Conservation (phyloP, 345 rosid genomes). For the Streptanthus diversifolius region DNA sequence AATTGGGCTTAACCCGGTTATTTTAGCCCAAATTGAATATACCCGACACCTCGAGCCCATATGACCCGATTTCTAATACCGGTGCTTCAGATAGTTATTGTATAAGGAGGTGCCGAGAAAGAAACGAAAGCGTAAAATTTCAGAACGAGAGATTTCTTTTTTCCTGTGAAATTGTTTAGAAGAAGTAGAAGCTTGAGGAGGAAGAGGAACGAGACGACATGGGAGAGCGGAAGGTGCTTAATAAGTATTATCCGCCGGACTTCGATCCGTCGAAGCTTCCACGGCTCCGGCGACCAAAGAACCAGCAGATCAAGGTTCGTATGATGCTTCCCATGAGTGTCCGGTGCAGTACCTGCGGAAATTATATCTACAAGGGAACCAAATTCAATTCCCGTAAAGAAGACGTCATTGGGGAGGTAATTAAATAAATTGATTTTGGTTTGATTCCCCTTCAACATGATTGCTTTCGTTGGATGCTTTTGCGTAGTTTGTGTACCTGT, state of each 20-base stretch:
- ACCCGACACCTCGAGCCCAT: background rate
- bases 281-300: conserved; percentile 66
- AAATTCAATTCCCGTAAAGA: conserved; percentile 93
- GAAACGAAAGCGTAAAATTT: background rate
- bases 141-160: background rate
- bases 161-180: background rate
- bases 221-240: conserved; percentile 95
- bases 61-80: background rate
- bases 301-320: conserved; percentile 86
- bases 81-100: background rate
- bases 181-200: conserved; percentile 14
- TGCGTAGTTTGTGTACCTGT: background rate
- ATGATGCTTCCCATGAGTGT: conserved; percentile 99
- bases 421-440: background rate
- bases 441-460: background rate
- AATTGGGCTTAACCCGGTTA: background rate
- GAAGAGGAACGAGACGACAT: conserved; percentile 35
- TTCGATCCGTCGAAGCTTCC: conserved; percentile 88
- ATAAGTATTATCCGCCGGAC: conserved; percentile 94
- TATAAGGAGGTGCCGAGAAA: background rate
- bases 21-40: background rate
- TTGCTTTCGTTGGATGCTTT: background rate
- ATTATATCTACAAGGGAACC: conserved; percentile 89
- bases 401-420: conserved; percentile 85
- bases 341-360: conserved; percentile 80